A percentile compares a stretch with the other conserved stretches of the same genome.
These are phyloP conservation scores for Aspergillus sp. DNA, from an alignment of 2,329 filamentous ascomycete species.

Conservation along the genomic window DNA sequence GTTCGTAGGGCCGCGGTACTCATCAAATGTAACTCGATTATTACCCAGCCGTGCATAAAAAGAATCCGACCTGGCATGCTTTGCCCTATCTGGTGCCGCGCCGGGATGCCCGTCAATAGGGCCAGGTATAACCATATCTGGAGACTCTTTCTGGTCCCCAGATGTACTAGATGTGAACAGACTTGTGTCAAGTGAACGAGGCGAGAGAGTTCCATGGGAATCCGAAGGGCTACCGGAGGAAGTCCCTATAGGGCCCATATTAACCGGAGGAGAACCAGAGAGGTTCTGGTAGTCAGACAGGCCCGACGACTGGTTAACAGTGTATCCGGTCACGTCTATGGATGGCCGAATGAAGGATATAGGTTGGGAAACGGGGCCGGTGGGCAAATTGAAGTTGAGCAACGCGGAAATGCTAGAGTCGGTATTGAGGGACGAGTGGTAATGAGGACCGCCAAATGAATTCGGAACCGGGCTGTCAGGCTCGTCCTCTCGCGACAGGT, in stretches of 20 bases:
- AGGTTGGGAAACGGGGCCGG: conserved; percentile 33
- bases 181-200: conserved; percentile 11
- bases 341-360: conserved; percentile 37
- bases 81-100: background rate
- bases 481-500: conserved; percentile 16
- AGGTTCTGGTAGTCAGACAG: background rate
- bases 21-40: conserved; percentile 13
- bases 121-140: conserved; percentile 15
- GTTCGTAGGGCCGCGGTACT: conserved; percentile 29
- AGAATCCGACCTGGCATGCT: background rate
- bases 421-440: conserved; percentile 24
- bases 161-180: conserved; percentile 5
- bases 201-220: conserved; percentile 7
- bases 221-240: conserved; percentile 12
- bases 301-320: conserved; percentile 17
- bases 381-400: conserved; percentile 30
- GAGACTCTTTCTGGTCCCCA: background rate
- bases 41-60: background rate
- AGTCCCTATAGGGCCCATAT: background rate
- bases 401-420: conserved; percentile 27
- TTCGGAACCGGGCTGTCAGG: conserved; percentile 18
- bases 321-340: conserved; percentile 39
- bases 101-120: conserved; percentile 12
- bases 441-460: conserved; percentile 18
- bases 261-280: background rate